Evolutionary conservation across 495 filamentous ascomycete genomes (phyloP), one percentile per base, ranked within the genome.

Genomic region (Penicillium cinerascens): DNA sequence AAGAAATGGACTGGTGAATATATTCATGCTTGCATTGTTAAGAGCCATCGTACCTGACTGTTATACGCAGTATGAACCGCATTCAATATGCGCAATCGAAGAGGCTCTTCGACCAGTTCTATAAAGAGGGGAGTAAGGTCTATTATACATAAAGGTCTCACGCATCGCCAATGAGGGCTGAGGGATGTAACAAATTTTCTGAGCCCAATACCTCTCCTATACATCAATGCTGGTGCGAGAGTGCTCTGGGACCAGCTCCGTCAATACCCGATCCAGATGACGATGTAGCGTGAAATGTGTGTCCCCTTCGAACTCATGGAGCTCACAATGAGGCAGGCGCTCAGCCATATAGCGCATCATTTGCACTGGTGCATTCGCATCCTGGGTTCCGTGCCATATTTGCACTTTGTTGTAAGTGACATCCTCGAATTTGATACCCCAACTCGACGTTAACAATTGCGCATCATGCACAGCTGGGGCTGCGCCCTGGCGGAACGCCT

Each of bases 401-500:
- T 21, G 17, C 13, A 56, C 26, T 18, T 39, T 27, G 20, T 42
- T 22, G 17, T 56, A 51, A 8, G 36, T 33, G 5, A 56, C 43
- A 11, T 51, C 48, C 16, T 56, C 42, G 35, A 56, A 47, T 1
- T 42, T 6, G 37, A 56, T 51, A 0, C 47, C 54, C 54, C 54
- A 56, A 22, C 23, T 26, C 11, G 47, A 51, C 16, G 48, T 51
- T 1, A 56, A 36, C 8, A 56, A 37, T 27, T 29, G 54, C 3
- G 54, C 48, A 7, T 56, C 47, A 16, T 51, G 42, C 3, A 51
- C 36, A 25, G 54, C 42, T 23, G 49, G 52, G 3, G 10, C 27
- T 25, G 49, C 16, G 1, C 57, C 53, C 10, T 60, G 57, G 5
- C 37, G 47, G 45, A 77, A 74, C 1, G 52, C 59, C 39, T 73